Evolutionary conservation across 129 eudicot species (phyloP).

Genomic region (Chrysanthemum makinoi): DNA sequence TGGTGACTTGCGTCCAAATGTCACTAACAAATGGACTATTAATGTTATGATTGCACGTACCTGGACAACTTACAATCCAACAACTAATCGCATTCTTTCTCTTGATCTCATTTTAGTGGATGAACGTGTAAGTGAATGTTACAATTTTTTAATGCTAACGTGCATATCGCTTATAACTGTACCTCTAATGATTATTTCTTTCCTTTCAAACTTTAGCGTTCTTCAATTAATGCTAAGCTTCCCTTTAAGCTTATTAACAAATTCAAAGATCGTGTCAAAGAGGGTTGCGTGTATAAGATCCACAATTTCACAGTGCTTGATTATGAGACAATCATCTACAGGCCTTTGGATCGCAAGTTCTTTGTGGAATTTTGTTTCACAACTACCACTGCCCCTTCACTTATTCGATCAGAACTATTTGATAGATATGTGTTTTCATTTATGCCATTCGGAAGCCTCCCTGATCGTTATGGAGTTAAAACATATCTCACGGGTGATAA

Average conservation of each 20-base stretch:
- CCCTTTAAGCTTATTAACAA: neutral
- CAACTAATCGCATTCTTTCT: too few species aligned
- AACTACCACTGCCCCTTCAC: neutral
- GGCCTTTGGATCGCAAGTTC: neutral
- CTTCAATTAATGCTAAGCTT: neutral
- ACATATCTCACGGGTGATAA: neutral
- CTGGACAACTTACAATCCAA: too few species aligned
- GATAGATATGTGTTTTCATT: neutral
- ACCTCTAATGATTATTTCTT: neutral
- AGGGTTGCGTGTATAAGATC: neutral
- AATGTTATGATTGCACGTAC: too few species aligned
- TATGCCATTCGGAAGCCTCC: neutral
- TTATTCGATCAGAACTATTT: neutral
- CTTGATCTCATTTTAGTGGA: too few species aligned
- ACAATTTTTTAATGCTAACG: too few species aligned
- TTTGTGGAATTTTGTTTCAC: neutral
- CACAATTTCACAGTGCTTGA: neutral
- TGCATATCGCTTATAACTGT: too few species aligned
- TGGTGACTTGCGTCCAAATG: too few species aligned
- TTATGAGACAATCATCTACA: neutral
- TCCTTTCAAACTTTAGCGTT: neutral
- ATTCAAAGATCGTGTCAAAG: neutral
- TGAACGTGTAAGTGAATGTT: too few species aligned
- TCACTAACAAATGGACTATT: too few species aligned
- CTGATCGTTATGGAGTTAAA: neutral